Evolutionary conservation across 148 eudicot genomes (phyloP), one percentile per base, ranked within the genome.

Genomic region (Chenopodium formosanum): DNA sequence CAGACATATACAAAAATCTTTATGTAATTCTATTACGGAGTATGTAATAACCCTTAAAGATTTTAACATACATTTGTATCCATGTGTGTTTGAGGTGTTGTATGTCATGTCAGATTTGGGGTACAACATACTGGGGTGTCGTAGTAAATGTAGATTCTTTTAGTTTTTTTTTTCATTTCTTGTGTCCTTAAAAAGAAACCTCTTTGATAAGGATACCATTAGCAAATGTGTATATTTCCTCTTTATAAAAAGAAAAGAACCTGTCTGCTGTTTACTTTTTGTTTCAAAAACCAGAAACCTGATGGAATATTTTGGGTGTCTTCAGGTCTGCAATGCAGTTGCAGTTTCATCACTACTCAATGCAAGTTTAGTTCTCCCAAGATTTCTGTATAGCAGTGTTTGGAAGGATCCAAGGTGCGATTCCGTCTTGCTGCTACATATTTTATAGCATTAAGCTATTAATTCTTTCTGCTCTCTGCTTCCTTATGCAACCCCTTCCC

Each of bases 311-410:
- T 81, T 63, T 44, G 40, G 48, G 79, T 83, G 74, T 48, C 48
- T 82, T 82, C 90, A 95, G 99, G 95, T 95, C 8, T 95, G 99
- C 88, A 95, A 95, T 90, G 94, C 93, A 74, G 98, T 95, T 85
- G 97, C 97, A 53, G 97, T 94, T 63, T 94, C 98, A 77, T 89
- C 95, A 56, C 82, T 95, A 48, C 94, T 95, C 29, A 95, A 94
- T 88, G 99, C 98, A 80, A 92, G 97, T 31, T 84, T 95, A 83
- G 96, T 95, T 73, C 85, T 95, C 75, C 99, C 99, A 10, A 92
- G 81, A 75, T 95, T 95, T 86, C 92, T 95, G 10, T 94, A 91
- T 78, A 95, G 99, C 88, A 95, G 88, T 83, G 99, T 95, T 13
- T 95, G 99, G 99, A 92, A 89, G 70, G 99, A 95, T 85, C 92